Evolutionary conservation across 768 basidiomycete species (phyloP).

Genomic region (Suillus clintonianus): DNA sequence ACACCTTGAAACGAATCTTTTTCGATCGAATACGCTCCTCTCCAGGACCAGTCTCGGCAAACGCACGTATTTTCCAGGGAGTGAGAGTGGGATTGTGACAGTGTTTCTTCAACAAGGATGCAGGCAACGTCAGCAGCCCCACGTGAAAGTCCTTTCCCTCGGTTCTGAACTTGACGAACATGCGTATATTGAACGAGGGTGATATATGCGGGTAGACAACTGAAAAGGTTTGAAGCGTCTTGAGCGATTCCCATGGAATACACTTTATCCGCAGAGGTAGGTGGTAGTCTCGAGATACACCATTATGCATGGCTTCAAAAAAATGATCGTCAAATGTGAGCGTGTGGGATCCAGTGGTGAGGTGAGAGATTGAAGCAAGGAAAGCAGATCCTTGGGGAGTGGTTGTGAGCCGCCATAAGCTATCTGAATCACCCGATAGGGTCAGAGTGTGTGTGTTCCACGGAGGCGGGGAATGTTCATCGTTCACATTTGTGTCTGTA

Average conservation of each 20-base stretch:
- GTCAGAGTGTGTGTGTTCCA: conserved; percentile 23
- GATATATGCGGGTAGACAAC: neutral
- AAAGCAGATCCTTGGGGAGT: conserved; percentile 33
- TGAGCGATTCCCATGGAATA: conserved; percentile 35
- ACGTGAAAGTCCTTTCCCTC: neutral
- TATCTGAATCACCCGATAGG: conserved; percentile 34
- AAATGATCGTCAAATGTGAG: neutral
- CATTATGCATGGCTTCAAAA: neutral
- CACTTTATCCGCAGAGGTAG: neutral
- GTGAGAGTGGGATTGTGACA: too few relatives aligned
- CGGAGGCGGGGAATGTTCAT: conserved; percentile 26
- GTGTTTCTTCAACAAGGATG: neutral
- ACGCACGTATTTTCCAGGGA: neutral
- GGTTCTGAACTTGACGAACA: neutral
- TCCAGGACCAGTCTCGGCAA: neutral
- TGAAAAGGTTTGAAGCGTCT: conserved; percentile 17
- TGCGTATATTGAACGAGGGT: neutral
- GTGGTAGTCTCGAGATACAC: neutral
- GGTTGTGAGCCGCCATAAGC: too few relatives aligned
- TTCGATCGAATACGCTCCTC: neutral
- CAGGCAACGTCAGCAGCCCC: neutral
- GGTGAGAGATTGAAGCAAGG: conserved; percentile 38
- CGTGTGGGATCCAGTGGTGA: conserved; percentile 13
- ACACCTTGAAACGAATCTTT: neutral
- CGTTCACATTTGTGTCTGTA: too few relatives aligned